A percentile compares a stretch with the other conserved stretches of the same genome.
phyloP scores from a whole-genome alignment of 163 green algal genomes.

The Scenedesmus sp. region DNA sequence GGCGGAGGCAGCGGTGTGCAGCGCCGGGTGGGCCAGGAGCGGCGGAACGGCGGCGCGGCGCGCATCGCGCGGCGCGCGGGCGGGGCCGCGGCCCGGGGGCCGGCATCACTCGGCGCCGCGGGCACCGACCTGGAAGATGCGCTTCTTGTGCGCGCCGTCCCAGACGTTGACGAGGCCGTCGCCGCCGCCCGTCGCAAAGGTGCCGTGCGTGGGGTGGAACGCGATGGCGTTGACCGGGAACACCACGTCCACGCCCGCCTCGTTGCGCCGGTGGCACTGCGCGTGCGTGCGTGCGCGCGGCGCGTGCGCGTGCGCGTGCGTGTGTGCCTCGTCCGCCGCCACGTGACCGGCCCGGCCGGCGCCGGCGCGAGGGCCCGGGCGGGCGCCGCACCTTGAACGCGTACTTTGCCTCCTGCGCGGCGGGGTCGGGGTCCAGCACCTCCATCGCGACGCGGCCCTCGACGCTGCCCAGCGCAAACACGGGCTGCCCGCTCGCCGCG shows the following conservation, averaged over 20 bases:
- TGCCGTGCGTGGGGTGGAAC: slow-evolving; percentile 76
- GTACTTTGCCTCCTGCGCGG: slow-evolving; percentile 84
- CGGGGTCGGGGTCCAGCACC: slow-evolving; percentile 75
- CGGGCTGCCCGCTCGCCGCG: slow-evolving; percentile 66
- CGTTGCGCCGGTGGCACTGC: slow-evolving; percentile 83
- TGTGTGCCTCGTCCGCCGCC: not conserved
- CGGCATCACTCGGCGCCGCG: too few species aligned
- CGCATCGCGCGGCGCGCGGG: too few species aligned
- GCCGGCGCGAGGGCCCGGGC: too few species aligned
- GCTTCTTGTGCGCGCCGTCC: slow-evolving; percentile 94
- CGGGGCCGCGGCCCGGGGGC: too few species aligned
- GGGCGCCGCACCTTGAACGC: slow-evolving; percentile 84
- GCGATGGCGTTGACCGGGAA: slow-evolving; percentile 92
- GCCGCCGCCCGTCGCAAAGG: slow-evolving; percentile 88
- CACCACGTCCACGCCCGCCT: slow-evolving; percentile 78
- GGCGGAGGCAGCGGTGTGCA: too few species aligned
- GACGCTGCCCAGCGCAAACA: slow-evolving; percentile 80
- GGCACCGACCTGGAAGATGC: slow-evolving; percentile 76
- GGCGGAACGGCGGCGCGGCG: too few species aligned
- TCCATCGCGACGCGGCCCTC: slow-evolving; percentile 92
- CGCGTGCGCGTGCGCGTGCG: not conserved
- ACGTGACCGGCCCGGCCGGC: too few species aligned
- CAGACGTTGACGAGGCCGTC: slow-evolving; percentile 92
- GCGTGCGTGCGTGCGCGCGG: not conserved
- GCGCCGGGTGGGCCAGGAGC: too few species aligned